Evolutionary conservation across 495 filamentous ascomycete species (phyloP), one percentile per base, ranked within the genome.

Genomic region (Chaetomidium leptoderma): DNA sequence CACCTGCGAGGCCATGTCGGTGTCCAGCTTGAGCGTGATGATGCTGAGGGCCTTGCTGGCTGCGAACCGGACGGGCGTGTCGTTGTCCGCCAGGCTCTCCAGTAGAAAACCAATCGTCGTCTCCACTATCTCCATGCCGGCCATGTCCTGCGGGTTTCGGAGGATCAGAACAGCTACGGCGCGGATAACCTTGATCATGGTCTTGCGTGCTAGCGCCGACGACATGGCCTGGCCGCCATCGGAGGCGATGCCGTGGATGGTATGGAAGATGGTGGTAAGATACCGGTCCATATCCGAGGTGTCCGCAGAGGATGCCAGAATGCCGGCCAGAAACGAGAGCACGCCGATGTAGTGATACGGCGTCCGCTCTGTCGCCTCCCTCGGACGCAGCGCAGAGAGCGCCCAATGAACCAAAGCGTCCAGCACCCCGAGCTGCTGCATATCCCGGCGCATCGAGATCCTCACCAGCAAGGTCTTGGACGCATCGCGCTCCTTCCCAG

Each of bases 21-120:
- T 66, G 29, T 91, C 83, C 4, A 98, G 73, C 63, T 88, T 88
- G 50, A 89, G 72, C 0, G 91, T 85, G 60, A 97, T 83, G 27
- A 95, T 80, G 60, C 90, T 95, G 46, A 97, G 80, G 14, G 91
- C 87, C 72, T 99, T 99, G 71, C 90, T 95, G 10, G 92, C 89
- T 33, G 92, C 87, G 69, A 95, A 83, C 36, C 93, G 79, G 29
- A 97, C 90, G 7, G 89, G 87, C 0, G 92, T 97, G 62, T 96
- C 90, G 56, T 89, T 87, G 65, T 97, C 92, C 10, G 81, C 82
- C 2, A 92, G 72, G 9, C 73, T 74, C 27, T 82, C 79, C 6
- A 97, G 77, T 4, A 91, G 68, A 51, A 83, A 78, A 26, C 83
- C 84, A 58, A 99, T 86, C 16, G 86, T 84, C 45, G 86, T 80